Conservation (phyloP, 108 stramenopile species). For the Skeletonema potamos region DNA sequence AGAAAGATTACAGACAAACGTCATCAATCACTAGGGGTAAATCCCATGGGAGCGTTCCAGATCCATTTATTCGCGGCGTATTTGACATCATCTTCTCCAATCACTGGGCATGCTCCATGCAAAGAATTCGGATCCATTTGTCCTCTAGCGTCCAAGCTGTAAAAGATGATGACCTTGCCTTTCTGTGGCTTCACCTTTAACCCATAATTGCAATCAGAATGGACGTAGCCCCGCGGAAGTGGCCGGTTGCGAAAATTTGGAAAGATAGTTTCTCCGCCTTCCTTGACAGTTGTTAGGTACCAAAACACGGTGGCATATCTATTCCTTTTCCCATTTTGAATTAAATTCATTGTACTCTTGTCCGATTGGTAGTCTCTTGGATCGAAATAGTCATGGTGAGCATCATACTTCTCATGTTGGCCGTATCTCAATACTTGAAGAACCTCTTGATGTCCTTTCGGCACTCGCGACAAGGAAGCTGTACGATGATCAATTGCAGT, state of each 20-base stretch:
- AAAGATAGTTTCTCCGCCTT: constrained; percentile 78
- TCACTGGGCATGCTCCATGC: constrained; percentile 92
- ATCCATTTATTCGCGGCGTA: constrained; percentile 95
- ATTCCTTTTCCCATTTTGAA: constrained; percentile 66
- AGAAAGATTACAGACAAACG: neutral
- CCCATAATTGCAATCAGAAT: constrained; percentile 39
- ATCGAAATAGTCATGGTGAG: constrained; percentile 85
- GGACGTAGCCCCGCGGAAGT: neutral
- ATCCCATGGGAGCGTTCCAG: constrained; percentile 74
- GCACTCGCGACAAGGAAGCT: constrained; percentile 62
- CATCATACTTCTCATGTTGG: constrained; percentile 65
- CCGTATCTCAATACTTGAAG: constrained; percentile 78
- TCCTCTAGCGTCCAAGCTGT: constrained; percentile 60
- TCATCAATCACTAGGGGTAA: neutral
- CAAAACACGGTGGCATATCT: constrained; percentile 90
- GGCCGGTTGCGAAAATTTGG: constrained; percentile 43
- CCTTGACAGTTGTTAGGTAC: constrained; percentile 81
- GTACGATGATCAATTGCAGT: constrained; percentile 63
- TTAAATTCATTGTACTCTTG: constrained; percentile 29
- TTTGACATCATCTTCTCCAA: constrained; percentile 71
- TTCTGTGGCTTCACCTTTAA: constrained; percentile 72
- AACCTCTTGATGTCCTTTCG: constrained; percentile 70
- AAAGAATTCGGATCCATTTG: constrained; percentile 57
- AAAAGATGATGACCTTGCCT: constrained; percentile 88
- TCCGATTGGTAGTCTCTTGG: constrained; percentile 50